Conservation (phyloP, 768 basidiomycete species). For the Boletus vinaceobasis region DNA sequence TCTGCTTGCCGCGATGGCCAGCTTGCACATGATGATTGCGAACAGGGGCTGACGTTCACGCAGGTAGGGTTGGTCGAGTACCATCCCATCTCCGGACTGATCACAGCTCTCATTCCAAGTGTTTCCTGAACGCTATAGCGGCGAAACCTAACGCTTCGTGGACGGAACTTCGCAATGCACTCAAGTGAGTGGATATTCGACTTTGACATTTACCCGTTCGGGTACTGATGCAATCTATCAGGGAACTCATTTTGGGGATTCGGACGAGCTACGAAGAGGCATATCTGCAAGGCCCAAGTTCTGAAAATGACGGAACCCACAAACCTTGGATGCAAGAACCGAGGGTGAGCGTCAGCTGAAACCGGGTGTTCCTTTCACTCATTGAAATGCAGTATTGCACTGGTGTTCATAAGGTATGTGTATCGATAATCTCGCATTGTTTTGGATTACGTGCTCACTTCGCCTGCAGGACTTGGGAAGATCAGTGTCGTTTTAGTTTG, state of each 20-base stretch:
- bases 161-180: conserved; percentile 15
- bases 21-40: conserved; percentile 20
- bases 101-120: conserved; percentile 4
- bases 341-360: conserved; percentile 15
- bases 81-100: not conserved
- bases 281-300: not conserved
- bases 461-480: conserved; percentile 11
- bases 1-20: conserved; percentile 27
- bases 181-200: conserved; percentile 11
- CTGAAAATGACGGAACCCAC: not conserved
- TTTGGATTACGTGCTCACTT: not conserved
- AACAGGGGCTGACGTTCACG: conserved; percentile 20
- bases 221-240: not conserved
- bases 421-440: not conserved
- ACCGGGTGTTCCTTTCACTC: not conserved
- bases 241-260: conserved; percentile 15
- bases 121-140: conserved; percentile 15
- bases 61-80: conserved; percentile 11
- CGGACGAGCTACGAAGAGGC: conserved; percentile 10
- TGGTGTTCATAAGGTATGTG: conserved; percentile 10
- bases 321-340: conserved; percentile 15
- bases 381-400: conserved; percentile 8
- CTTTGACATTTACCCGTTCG: not conserved
- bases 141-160: conserved; percentile 14
- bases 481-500: conserved; percentile 1